phyloP scores from a whole-genome alignment of 73 alveolate genomes.

The Breviolum minutum region DNA sequence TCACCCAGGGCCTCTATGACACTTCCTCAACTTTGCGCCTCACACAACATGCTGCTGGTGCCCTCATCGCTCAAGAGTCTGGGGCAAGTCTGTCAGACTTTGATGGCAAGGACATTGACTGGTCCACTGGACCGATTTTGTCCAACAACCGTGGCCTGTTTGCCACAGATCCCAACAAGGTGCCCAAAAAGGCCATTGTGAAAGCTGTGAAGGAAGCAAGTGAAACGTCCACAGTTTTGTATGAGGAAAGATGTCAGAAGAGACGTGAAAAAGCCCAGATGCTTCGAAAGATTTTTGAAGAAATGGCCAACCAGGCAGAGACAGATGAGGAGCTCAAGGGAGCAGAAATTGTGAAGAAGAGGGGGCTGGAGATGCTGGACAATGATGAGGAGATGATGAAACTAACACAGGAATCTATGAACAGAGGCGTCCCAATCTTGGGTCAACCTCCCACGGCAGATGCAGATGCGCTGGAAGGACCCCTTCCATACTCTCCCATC shows the following conservation, averaged over 20 bases:
- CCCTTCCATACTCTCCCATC: slow-evolving; percentile 61
- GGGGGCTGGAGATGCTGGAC: slow-evolving; percentile 76
- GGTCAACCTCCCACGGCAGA: slow-evolving; percentile 45
- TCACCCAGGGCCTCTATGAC: slow-evolving; percentile 85
- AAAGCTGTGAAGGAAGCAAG: slow-evolving; percentile 66
- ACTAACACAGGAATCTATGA: slow-evolving; percentile 77
- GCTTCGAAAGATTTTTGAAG: slow-evolving; percentile 59
- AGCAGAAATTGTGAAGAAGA: slow-evolving; percentile 52
- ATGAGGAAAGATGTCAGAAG: slow-evolving; percentile 68
- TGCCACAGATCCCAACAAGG: slow-evolving; percentile 74
- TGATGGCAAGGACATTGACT: slow-evolving; percentile 86
- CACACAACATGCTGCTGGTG: slow-evolving; percentile 81
- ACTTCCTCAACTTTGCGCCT: not conserved
- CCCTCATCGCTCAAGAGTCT: slow-evolving; percentile 50
- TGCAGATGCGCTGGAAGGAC: slow-evolving; percentile 52
- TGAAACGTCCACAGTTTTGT: slow-evolving; percentile 37
- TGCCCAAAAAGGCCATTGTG: slow-evolving; percentile 52
- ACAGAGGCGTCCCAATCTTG: slow-evolving; percentile 24
- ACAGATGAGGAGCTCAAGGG: slow-evolving; percentile 70
- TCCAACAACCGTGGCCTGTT: slow-evolving; percentile 68
- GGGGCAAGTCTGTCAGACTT: slow-evolving; percentile 60
- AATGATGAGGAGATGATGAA: slow-evolving; percentile 93
- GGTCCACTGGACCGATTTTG: slow-evolving; percentile 67
- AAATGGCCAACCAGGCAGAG: slow-evolving; percentile 62
- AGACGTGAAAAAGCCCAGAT: slow-evolving; percentile 59